These are phyloP conservation scores for Cutaneotrichosporon spelunceum DNA, from an alignment of 1,284 basidiomycete genomes.

Conservation along the genomic window DNA sequence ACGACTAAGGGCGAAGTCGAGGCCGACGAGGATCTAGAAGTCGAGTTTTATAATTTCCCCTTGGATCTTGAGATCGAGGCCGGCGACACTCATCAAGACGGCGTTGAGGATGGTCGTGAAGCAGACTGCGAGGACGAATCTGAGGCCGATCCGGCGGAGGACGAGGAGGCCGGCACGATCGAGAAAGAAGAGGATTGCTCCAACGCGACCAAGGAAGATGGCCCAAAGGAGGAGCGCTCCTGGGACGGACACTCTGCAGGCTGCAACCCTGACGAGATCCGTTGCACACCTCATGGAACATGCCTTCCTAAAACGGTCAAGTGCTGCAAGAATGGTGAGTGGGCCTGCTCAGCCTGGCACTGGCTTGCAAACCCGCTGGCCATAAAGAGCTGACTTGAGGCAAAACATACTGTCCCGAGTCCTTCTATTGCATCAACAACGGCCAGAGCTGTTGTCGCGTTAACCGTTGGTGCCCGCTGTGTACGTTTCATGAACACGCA, in stretches of 20 bases:
- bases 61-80: background rate
- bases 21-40: background rate
- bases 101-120: background rate
- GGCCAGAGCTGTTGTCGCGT: slow-evolving; percentile 1
- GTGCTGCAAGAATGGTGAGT: background rate
- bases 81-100: background rate
- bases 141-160: too few species aligned
- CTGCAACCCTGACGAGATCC: background rate
- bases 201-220: too few species aligned
- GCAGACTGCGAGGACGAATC: background rate
- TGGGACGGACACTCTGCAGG: background rate
- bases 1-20: background rate
- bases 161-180: too few species aligned
- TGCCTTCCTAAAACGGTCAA: background rate
- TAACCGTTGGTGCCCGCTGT: background rate
- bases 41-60: background rate
- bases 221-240: background rate
- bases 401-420: background rate
- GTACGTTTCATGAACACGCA: background rate
- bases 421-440: slow-evolving; percentile 1
- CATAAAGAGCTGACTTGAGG: background rate
- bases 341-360: background rate
- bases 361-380: background rate
- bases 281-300: background rate
- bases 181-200: too few species aligned